Conservation (phyloP, 2,329 filamentous ascomycete species). For the Alternaria sp. region DNA sequence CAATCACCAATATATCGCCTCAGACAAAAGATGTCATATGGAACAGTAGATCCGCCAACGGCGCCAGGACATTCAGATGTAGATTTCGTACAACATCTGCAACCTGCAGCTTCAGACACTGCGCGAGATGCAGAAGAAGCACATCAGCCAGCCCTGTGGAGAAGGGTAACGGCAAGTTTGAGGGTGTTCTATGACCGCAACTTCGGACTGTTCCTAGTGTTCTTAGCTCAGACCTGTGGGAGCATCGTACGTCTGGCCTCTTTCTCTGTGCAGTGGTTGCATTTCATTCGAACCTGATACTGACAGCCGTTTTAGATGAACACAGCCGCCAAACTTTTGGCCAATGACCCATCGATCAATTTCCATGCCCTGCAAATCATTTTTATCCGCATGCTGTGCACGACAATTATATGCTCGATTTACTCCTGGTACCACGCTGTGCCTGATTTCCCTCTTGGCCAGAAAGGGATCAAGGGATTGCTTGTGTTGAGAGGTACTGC, state of each 20-base stretch:
- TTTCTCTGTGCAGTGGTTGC: background rate
- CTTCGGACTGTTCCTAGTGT: conserved; percentile 36
- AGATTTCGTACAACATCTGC: conserved; percentile 8
- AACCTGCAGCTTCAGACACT: background rate
- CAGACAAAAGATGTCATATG: conserved; percentile 23
- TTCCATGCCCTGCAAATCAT: conserved; percentile 66
- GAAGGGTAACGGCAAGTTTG: conserved; percentile 8
- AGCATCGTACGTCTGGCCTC: conserved; percentile 23
- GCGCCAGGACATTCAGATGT: conserved; percentile 5
- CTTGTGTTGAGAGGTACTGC: conserved; percentile 34
- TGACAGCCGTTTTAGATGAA: conserved; percentile 28
- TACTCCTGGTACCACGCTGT: conserved; percentile 75
- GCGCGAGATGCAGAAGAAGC: conserved; percentile 13
- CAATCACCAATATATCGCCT: background rate
- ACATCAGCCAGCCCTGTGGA: background rate
- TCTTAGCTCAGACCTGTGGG: conserved; percentile 52
- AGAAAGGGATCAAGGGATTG: conserved; percentile 27
- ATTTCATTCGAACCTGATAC: background rate
- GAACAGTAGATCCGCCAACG: conserved; percentile 14
- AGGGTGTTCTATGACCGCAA: conserved; percentile 33
- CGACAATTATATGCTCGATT: conserved; percentile 67
- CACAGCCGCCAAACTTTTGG: conserved; percentile 35
- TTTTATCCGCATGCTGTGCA: conserved; percentile 79
- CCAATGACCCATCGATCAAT: conserved; percentile 36
- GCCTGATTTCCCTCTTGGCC: conserved; percentile 36